These are phyloP conservation scores for Colletotrichum sp. DNA, from an alignment of 2,329 filamentous ascomycete genomes.

Conservation along the genomic window DNA sequence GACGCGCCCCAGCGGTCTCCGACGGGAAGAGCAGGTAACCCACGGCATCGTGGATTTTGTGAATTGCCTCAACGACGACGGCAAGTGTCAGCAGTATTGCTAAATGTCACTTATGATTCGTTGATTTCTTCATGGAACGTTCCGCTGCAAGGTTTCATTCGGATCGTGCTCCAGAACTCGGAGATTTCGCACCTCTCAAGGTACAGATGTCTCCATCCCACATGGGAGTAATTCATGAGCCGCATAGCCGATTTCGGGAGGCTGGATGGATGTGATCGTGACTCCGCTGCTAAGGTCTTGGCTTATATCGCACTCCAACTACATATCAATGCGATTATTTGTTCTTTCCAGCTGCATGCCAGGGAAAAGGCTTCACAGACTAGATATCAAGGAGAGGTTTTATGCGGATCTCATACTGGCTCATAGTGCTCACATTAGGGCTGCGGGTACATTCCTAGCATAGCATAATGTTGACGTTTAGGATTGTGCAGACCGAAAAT, in stretches of 20 bases:
- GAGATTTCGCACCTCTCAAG: neutral
- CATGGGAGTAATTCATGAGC: neutral
- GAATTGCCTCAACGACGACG: neutral
- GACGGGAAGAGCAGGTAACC: neutral
- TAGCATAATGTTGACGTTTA: no score
- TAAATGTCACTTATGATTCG: neutral
- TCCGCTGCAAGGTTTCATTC: neutral
- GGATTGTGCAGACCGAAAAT: no score
- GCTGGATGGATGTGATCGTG: neutral
- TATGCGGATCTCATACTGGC: no score
- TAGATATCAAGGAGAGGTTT: no score
- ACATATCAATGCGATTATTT: fast-evolving
- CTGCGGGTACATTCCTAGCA: no score
- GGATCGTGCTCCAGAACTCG: neutral
- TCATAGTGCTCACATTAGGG: no score
- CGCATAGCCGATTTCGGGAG: neutral
- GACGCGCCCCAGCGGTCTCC: neutral
- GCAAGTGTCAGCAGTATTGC: neutral
- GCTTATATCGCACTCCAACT: fast-evolving
- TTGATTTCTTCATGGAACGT: neutral
- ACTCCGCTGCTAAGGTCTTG: neutral
- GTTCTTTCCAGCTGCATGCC: no score
- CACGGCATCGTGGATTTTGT: neutral
- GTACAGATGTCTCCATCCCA: neutral
- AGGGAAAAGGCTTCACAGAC: no score